Conservation (phyloP, 2,329 filamentous ascomycete species). For the Aspergillus spinulosporus region DNA sequence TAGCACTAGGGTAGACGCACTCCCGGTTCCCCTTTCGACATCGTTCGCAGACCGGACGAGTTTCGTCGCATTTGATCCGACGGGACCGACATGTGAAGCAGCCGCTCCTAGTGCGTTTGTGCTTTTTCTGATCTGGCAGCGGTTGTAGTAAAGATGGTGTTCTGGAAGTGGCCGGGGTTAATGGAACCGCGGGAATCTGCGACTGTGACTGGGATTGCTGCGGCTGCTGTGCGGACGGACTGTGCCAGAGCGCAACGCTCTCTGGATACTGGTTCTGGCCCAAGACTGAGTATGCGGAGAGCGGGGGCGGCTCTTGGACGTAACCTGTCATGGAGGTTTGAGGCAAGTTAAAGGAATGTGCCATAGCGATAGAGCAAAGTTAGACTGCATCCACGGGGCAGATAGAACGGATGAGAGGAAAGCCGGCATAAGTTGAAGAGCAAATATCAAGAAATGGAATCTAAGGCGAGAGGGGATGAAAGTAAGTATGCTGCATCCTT, state of each 20-base stretch:
- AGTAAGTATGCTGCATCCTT: constrained; percentile 10
- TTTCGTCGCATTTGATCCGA: constrained; percentile 93
- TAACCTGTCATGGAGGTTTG: constrained; percentile 33
- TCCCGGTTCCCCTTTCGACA: constrained; percentile 90
- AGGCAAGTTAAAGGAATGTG: constrained; percentile 32
- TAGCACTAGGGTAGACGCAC: constrained; percentile 75
- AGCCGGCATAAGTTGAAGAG: constrained; percentile 22
- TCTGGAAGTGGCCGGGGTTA: constrained; percentile 28
- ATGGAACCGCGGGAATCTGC: constrained; percentile 16
- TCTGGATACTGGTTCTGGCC: constrained; percentile 43
- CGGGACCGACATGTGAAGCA: constrained; percentile 90
- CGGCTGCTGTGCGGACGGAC: constrained; percentile 26
- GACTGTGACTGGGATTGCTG: constrained; percentile 18
- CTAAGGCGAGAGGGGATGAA: constrained; percentile 7
- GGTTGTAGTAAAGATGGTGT: constrained; percentile 35
- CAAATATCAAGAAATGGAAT: not conserved
- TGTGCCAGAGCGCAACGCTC: constrained; percentile 48
- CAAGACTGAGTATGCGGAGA: constrained; percentile 38
- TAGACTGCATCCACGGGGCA: constrained; percentile 23
- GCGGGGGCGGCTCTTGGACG: constrained; percentile 24
- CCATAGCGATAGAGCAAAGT: constrained; percentile 27
- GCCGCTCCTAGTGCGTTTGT: constrained; percentile 87
- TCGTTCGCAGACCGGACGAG: constrained; percentile 80
- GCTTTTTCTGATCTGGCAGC: constrained; percentile 73
- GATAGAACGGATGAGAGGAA: constrained; percentile 9